Conservation (phyloP, 2,329 filamentous ascomycete species). For the Ophiostoma tasmaniense region DNA sequence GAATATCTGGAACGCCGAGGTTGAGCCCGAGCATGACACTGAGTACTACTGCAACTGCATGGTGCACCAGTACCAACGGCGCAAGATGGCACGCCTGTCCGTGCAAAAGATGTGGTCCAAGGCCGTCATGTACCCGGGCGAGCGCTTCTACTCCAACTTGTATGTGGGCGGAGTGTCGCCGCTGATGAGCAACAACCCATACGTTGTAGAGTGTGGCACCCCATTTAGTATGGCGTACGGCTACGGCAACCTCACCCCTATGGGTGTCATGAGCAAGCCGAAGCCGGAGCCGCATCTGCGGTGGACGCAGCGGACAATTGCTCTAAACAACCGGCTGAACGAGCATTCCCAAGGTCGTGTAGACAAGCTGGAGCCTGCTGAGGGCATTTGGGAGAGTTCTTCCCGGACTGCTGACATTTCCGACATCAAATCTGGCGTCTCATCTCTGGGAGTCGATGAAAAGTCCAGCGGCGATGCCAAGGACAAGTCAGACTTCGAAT, state of each 20-base stretch:
- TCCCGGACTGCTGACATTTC: not conserved
- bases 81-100: slow-evolving; percentile 30
- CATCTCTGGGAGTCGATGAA: not conserved
- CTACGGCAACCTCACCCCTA: not conserved
- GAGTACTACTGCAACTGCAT: slow-evolving; percentile 33
- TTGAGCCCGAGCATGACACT: slow-evolving; percentile 38
- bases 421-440: not conserved
- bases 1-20: slow-evolving; percentile 37
- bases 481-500: not conserved
- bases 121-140: slow-evolving; percentile 40
- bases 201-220: slow-evolving; percentile 1
- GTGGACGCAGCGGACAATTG: slow-evolving; percentile 12
- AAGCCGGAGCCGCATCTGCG: not conserved
- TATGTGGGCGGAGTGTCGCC: slow-evolving; percentile 15
- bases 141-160: slow-evolving; percentile 23
- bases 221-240: slow-evolving; percentile 2
- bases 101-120: slow-evolving; percentile 36
- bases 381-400: slow-evolving; percentile 15
- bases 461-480: not conserved
- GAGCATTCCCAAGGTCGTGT: slow-evolving; percentile 11
- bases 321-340: slow-evolving; percentile 15
- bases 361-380: slow-evolving; percentile 13
- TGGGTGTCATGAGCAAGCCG: not conserved
- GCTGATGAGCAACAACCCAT: slow-evolving; percentile 15
- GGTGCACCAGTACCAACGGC: slow-evolving; percentile 32